Conservation (phyloP, 345 rosid genomes). For the Toxicodendron radicans region DNA sequence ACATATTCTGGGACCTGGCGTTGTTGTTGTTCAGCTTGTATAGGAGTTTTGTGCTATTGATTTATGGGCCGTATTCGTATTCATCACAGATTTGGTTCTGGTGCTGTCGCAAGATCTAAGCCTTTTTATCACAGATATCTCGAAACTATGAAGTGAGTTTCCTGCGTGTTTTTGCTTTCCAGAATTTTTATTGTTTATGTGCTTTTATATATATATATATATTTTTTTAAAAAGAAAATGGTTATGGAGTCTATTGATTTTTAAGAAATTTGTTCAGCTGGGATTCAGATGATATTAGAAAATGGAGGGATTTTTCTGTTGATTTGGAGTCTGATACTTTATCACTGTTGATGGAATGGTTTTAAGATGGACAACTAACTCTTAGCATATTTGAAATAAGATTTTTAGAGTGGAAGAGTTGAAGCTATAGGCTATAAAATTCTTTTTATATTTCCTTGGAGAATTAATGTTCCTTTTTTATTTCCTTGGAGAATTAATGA, state of each 20-base stretch:
- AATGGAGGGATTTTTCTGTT: background rate
- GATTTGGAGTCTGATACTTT: background rate
- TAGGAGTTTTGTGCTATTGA: slow-evolving; percentile 12
- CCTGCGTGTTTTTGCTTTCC: background rate
- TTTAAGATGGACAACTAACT: too few relatives aligned
- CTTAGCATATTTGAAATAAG: background rate
- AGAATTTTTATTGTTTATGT: background rate
- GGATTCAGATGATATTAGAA: background rate
- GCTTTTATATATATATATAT: background rate
- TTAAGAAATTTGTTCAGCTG: background rate
- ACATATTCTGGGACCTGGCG: slow-evolving; percentile 25
- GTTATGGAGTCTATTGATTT: background rate
- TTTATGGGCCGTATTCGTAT: slow-evolving; percentile 43
- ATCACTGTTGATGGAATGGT: background rate
- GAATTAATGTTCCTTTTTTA: too few relatives aligned
- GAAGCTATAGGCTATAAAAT: too few relatives aligned
- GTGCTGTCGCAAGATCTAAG: slow-evolving; percentile 38
- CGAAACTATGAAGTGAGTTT: slow-evolving; percentile 59
- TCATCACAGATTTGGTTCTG: slow-evolving; percentile 22
- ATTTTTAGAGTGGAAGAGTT: too few relatives aligned
- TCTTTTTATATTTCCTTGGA: too few relatives aligned
- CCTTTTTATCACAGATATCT: slow-evolving; percentile 35
- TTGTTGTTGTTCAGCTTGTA: slow-evolving; percentile 19
- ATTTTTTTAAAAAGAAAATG: too few relatives aligned
- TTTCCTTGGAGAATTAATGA: too few relatives aligned